Percentiles rank a stretch among this genome's conserved stretches.
These are phyloP conservation scores for Berkeleyomyces basicola DNA, from an alignment of 2,329 filamentous ascomycete species.

Conservation along the genomic window DNA sequence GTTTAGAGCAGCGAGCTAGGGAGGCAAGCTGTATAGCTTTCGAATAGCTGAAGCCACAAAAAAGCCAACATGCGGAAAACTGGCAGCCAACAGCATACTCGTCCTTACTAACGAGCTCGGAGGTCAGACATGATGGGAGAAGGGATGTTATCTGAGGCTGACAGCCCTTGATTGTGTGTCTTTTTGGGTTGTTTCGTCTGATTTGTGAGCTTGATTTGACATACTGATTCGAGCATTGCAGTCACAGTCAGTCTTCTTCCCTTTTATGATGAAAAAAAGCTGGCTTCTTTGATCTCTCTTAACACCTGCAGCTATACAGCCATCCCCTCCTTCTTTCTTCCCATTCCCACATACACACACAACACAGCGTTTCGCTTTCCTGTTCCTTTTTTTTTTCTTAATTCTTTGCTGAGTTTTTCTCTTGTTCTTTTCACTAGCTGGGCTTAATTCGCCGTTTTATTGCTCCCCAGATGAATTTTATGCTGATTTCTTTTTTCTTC, in stretches of 20 bases:
- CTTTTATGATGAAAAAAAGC: no score
- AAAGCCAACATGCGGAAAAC: background rate
- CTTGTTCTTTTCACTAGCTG: background rate
- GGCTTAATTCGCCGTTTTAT: background rate
- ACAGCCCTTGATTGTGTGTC: background rate
- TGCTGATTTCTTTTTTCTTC: background rate
- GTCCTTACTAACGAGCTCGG: background rate
- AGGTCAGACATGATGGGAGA: background rate
- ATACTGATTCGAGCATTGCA: no score
- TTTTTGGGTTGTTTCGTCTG: background rate
- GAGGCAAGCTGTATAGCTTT: no score
- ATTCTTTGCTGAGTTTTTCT: background rate
- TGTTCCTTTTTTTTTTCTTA: background rate
- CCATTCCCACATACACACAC: background rate
- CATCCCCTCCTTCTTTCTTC: background rate
- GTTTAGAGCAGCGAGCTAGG: no score
- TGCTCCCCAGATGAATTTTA: background rate
- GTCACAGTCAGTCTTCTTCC: no score
- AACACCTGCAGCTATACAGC: no score
- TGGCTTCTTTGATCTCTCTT: no score
- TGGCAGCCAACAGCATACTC: background rate
- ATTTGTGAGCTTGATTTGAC: background rate
- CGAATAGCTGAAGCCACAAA: background rate
- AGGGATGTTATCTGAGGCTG: background rate
- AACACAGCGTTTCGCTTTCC: background rate